phyloP scores from a whole-genome alignment of 1,284 basidiomycete genomes.

The Cerrena zonata region DNA sequence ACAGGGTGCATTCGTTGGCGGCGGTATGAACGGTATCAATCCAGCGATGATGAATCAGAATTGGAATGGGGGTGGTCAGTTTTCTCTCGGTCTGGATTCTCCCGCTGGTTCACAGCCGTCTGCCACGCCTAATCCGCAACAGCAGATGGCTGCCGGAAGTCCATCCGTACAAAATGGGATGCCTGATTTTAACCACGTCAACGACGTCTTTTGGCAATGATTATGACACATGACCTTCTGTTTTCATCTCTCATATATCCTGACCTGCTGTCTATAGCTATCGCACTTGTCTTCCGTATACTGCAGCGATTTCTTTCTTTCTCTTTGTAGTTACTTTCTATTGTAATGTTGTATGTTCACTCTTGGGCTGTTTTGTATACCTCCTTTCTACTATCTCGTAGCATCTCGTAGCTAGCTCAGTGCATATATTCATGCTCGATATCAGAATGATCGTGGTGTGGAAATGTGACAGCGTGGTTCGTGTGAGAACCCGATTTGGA shows the following conservation, averaged over 20 bases:
- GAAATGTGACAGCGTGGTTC: neutral
- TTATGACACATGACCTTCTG: neutral
- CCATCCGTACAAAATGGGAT: neutral
- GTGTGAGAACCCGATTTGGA: neutral
- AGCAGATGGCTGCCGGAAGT: neutral
- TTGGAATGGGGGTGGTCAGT: neutral
- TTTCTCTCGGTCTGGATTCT: neutral
- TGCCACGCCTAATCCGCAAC: neutral
- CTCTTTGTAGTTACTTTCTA: neutral
- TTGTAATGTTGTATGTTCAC: neutral
- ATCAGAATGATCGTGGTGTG: neutral
- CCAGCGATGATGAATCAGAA: neutral
- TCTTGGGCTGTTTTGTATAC: neutral
- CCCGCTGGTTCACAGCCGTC: neutral
- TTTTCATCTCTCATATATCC: too few relatives aligned
- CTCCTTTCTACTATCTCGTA: neutral
- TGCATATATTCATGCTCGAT: too few relatives aligned
- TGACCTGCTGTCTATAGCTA: neutral
- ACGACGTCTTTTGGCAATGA: neutral
- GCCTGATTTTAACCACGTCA: neutral
- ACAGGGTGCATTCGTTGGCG: slow-evolving; percentile 14
- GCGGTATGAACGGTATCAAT: too few relatives aligned
- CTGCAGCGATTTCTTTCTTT: neutral
- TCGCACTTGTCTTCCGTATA: neutral
- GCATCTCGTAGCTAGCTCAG: neutral